A percentile compares a stretch with the other conserved stretches of the same genome.
Conservation (phyloP, 2,329 filamentous ascomycete species). For the Septoria petroselini region DNA sequence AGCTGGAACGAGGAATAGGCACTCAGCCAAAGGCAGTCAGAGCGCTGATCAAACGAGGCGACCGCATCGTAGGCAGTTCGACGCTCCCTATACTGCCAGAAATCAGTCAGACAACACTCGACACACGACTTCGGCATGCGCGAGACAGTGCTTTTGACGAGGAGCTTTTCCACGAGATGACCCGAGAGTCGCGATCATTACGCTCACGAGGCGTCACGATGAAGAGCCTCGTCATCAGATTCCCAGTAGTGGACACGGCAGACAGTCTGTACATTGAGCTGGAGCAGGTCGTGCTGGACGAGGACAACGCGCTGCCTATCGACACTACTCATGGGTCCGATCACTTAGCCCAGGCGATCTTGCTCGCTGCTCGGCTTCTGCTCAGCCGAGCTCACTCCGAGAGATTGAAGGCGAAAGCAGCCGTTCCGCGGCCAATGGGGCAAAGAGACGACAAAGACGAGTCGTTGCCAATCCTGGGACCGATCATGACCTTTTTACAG, state of each 20-base stretch:
- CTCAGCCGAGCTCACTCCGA: constrained; percentile 75
- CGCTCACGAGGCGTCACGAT: constrained; percentile 67
- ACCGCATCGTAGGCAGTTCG: constrained; percentile 57
- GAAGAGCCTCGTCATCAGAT: constrained; percentile 47
- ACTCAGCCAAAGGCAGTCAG: constrained; percentile 60
- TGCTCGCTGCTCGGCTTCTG: constrained; percentile 68
- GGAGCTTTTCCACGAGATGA: constrained; percentile 87
- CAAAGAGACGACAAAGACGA: constrained; percentile 43
- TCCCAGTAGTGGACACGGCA: constrained; percentile 11
- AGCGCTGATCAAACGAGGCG: constrained; percentile 62
- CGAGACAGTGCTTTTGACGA: constrained; percentile 77
- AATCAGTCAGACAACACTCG: constrained; percentile 57
- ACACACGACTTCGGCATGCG: constrained; percentile 68
- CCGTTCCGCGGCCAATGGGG: constrained; percentile 57
- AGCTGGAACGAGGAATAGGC: constrained; percentile 65
- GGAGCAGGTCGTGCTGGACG: constrained; percentile 59
- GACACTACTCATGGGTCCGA: constrained; percentile 35
- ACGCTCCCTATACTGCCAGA: constrained; percentile 36
- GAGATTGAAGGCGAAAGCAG: constrained; percentile 66
- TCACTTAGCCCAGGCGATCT: constrained; percentile 62
- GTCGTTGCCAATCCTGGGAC: constrained; percentile 2
- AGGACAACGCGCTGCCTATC: constrained; percentile 15
- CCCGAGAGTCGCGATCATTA: constrained; percentile 72
- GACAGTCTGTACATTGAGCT: constrained; percentile 62
- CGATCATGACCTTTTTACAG: constrained; percentile 3